These are phyloP conservation scores for Nephelium lappaceum DNA, from an alignment of 345 rosid species.

Conservation along the genomic window DNA sequence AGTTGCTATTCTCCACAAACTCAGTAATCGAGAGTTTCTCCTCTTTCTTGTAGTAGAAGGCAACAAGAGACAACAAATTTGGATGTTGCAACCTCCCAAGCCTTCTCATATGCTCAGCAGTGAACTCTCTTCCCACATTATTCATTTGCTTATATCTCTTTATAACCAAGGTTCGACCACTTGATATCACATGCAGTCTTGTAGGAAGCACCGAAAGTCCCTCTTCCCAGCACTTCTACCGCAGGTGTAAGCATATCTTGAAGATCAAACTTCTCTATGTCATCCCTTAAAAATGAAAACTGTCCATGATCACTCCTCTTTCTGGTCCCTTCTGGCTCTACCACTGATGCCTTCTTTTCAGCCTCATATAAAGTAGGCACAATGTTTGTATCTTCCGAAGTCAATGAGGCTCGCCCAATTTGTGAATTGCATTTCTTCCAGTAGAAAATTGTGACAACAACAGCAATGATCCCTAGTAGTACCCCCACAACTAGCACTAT, in stretches of 20 bases:
- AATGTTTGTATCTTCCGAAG: too few species aligned
- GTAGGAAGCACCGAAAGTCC: slow-evolving; percentile 77
- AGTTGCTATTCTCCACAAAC: slow-evolving; percentile 55
- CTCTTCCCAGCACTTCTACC: slow-evolving; percentile 84
- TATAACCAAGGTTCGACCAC: slow-evolving; percentile 53
- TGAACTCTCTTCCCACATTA: too few species aligned
- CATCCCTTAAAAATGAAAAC: too few species aligned
- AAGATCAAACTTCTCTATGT: slow-evolving; percentile 65
- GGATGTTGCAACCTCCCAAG: slow-evolving; percentile 65
- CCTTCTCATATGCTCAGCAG: slow-evolving; percentile 67
- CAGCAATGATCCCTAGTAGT: too few species aligned
- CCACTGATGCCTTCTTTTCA: too few species aligned
- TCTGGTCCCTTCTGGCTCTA: too few species aligned
- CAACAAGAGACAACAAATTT: slow-evolving; percentile 53
- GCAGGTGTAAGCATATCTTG: slow-evolving; percentile 73
- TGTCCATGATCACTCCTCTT: too few species aligned
- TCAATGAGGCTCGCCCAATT: too few species aligned
- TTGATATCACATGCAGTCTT: slow-evolving; percentile 48
- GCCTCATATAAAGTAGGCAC: too few species aligned
- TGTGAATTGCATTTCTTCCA: too few species aligned
- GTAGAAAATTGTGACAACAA: too few species aligned
- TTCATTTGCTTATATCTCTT: slow-evolving; percentile 81
- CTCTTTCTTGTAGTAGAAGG: slow-evolving; percentile 72
- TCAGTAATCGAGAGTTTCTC: slow-evolving; percentile 72
- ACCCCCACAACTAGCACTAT: too few species aligned